Evolutionary conservation across 2,329 filamentous ascomycete species (phyloP), one percentile per base, ranked within the genome.

Genomic region (Talaromyces sp.): DNA sequence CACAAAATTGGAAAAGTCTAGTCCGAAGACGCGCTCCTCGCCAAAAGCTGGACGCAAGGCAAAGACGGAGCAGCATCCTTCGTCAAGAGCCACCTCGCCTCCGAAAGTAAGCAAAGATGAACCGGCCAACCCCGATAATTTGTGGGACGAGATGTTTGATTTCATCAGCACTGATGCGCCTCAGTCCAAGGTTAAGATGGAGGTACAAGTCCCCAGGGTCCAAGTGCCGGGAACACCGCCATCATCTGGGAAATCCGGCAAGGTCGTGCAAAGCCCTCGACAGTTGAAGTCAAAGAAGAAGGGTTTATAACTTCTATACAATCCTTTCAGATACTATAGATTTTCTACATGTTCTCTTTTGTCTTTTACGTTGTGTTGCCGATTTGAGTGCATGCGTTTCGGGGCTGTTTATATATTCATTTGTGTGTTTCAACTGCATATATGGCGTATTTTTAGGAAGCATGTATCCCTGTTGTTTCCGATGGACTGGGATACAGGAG

Each of bases 211-310:
- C 11, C 69, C 59, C 29, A 58, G n/a, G n/a, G 26, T 61, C 14
- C 55, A 71, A 55, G 63, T 73, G 12, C 61, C 52, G 19, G 63
- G 53, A 19, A 73, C 71, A 32, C 72, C 70, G 10, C 63, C 69
- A 4, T 61, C 57, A 12, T n/a, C 32, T 12, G 53, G 26, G 27
- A 55, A 43, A n/a, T 17, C 53, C 19, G 32, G 31, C n/a, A 43
- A 54, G 17, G 50, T 26, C 17, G n/a, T 35, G 5, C 53, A 31
- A 29, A 61, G 56, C 48, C 56, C 62, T 35, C 43, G 59, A 46
- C 56, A 57, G n/a, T 53, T 14, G 2, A 63, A 58, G 29, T 46
- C 50, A 10, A 59, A 35, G 31, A 63, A 27, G 27, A 61, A 48
- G 31, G 29, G 11, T 6, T 54, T 32, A 51, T 43, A 38, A 19